Evolutionary conservation across 2,329 filamentous ascomycete genomes (phyloP).

Genomic region (Tolypocladium cylindrosporum): DNA sequence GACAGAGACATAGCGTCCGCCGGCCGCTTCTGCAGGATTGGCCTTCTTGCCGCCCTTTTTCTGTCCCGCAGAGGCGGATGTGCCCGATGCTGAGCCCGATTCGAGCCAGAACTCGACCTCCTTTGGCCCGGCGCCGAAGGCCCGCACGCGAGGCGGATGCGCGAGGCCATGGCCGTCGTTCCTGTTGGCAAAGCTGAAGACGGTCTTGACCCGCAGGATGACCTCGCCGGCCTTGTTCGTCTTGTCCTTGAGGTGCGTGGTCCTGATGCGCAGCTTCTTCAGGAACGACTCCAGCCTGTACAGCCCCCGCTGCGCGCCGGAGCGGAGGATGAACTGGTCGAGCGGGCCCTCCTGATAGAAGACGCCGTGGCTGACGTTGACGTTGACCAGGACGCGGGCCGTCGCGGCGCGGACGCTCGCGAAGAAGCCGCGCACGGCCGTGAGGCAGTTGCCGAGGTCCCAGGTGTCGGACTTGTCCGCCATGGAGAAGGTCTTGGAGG

Average conservation of each 20-base stretch:
- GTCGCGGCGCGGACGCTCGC: conserved; percentile 8
- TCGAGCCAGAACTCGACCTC: conserved; percentile 45
- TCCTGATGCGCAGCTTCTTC: conserved; percentile 23
- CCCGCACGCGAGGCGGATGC: conserved; percentile 14
- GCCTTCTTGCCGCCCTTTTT: conserved; percentile 5
- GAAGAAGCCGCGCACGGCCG: conserved; percentile 18
- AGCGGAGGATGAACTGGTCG: conserved; percentile 6
- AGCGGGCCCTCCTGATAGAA: conserved; percentile 21
- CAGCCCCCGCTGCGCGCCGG: conserved; percentile 1
- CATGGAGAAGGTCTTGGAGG: conserved; percentile 17
- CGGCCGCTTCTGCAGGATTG: conserved; percentile 16
- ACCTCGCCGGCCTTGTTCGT: conserved; percentile 19
- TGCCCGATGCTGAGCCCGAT: not conserved
- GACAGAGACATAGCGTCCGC: conserved; percentile 37
- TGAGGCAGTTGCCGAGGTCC: conserved; percentile 17
- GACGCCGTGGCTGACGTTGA: conserved; percentile 22
- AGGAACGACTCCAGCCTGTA: conserved; percentile 24
- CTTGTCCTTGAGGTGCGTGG: conserved; percentile 25
- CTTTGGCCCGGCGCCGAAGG: conserved; percentile 34
- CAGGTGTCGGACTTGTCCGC: not conserved
- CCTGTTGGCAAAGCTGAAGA: conserved; percentile 23
- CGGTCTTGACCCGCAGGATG: conserved; percentile 26
- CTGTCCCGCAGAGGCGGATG: conserved; percentile 4
- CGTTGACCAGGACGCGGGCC: conserved; percentile 7
- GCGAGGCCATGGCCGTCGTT: conserved; percentile 18